Evolutionary conservation across 1,284 basidiomycete species (phyloP), one percentile per base, ranked within the genome.

Genomic region (Neolentinus lepideus): DNA sequence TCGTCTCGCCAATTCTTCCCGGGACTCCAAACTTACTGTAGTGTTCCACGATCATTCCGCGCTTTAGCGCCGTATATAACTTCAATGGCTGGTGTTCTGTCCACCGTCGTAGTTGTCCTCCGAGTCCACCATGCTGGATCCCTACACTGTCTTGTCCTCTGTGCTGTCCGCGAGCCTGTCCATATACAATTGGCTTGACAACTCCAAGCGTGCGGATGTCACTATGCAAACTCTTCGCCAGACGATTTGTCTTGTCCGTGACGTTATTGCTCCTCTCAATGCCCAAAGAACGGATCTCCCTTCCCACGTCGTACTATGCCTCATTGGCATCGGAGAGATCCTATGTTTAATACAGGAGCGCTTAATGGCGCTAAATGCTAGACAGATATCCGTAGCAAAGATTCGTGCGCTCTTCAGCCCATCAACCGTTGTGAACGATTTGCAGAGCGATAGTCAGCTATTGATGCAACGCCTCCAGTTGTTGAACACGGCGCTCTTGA

Each of bases 301-400:
- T 35, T 35, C 33, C 9, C 9, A 21, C 10, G 35, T 56, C 21
- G n/a, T 54, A 6, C 29, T 35, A 26, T 56, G 55, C 38, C 52
- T 58, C 3, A 50, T 47, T 22, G 57, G 54, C 47, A 53, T 56
- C 19, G 54, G 55, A 19, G 57, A 58, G 46, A 51, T 35, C 35
- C 52, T 58, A 12, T 27, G 50, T 19, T 35, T 21, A n/a, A 51
- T 51, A 6, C 36, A 46, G 27, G 57, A 58, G n/a, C 55, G 56
- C 46, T 51, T 58, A 6, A 19, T 25, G 3, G 24, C 53, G 2
- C 56, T 54, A 54, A 43, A 24, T 4, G 57, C 38, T 16, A 53
- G 48, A 43, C 21, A 43, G 24, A 25, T 27, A 9, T 45, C 33
- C 19, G 14, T 4, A 8, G 38, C 51, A 24, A 31, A 26, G 16